Conservation (phyloP, 2,329 filamentous ascomycete genomes). For the Hypoxylon rubiginosum region DNA sequence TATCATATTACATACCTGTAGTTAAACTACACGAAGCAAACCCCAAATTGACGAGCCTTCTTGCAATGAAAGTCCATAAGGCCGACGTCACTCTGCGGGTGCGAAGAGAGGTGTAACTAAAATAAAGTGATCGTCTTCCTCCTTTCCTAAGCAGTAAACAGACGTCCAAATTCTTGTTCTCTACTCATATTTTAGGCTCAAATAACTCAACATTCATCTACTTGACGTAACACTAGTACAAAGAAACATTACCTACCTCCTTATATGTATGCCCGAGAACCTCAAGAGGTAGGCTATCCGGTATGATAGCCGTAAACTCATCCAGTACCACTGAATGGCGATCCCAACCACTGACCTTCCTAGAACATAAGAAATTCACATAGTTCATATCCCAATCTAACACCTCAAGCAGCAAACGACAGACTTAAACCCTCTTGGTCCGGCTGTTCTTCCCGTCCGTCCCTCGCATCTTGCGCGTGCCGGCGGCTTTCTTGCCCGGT, state of each 20-base stretch:
- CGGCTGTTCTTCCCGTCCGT: slow-evolving; percentile 47
- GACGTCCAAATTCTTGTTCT: no score
- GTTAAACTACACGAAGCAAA: slow-evolving; percentile 12
- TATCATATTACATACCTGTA: slow-evolving; percentile 18
- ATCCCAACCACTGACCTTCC: neutral
- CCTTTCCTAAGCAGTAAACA: no score
- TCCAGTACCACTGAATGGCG: neutral
- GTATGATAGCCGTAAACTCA: neutral
- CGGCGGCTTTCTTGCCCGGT: slow-evolving; percentile 49
- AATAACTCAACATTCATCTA: neutral
- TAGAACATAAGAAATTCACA: neutral
- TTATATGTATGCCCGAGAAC: neutral
- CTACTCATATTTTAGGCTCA: neutral
- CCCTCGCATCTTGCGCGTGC: slow-evolving; percentile 48
- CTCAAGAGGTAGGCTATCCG: neutral
- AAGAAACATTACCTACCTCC: neutral
- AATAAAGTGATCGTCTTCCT: neutral
- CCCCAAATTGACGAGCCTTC: neutral
- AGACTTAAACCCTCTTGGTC: slow-evolving; percentile 21
- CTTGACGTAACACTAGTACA: neutral
- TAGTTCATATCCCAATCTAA: neutral
- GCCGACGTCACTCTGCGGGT: neutral
- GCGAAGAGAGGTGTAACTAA: neutral
- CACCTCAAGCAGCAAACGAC: neutral
- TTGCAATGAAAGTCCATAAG: slow-evolving; percentile 13